Evolutionary conservation across 2,329 filamentous ascomycete genomes (phyloP), one percentile per base, ranked within the genome.

Genomic region (Diplodia corticola): DNA sequence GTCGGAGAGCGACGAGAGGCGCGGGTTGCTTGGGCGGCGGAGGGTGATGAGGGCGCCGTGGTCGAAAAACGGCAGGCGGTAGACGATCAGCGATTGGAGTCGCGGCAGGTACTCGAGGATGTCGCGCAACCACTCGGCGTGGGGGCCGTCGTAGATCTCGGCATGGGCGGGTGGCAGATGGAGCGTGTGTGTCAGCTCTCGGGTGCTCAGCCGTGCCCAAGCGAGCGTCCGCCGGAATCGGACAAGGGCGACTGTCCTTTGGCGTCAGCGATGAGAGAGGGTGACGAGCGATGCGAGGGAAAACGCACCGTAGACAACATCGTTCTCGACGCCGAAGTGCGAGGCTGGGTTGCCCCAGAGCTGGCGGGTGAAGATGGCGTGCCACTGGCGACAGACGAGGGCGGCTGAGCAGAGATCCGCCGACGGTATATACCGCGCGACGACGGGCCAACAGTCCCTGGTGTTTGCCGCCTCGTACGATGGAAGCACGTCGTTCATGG

Each of bases 271-370:
- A 40, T 20, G 20, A n/a, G 35, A 10, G 20, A n/a, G 35, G 13
- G 10, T 4, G 22, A n/a, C 5, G 37, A 24, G 26, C 6, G 26
- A n/a, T 13, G 13, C 28, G 22, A 6, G 24, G 1, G 5, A 4
- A 10, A 37, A 37, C 65, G 35, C 68, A 80, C 83, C 82, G 71
- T 88, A 88, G 33, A 88, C 85, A 9, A 82, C 83, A 71, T 88
- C 86, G 71, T 88, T 85, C 61, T 87, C 81, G 2, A 80, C 80
- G 33, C 84, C 85, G 72, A 88, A 88, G 73, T 88, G 86, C 9
- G 85, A 87, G 0, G 86, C 85, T 22, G 86, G 86, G 70, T 85
- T 84, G 17, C 86, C 86, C 86, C 86, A 89, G 1, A 89, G 79
- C 68, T 84, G 82, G 2, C 85, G 85, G 63, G 83, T 80, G 69